Evolutionary conservation across 192 early-diverging fungal species (phyloP).

Genomic region (Physocladia obscura): DNA sequence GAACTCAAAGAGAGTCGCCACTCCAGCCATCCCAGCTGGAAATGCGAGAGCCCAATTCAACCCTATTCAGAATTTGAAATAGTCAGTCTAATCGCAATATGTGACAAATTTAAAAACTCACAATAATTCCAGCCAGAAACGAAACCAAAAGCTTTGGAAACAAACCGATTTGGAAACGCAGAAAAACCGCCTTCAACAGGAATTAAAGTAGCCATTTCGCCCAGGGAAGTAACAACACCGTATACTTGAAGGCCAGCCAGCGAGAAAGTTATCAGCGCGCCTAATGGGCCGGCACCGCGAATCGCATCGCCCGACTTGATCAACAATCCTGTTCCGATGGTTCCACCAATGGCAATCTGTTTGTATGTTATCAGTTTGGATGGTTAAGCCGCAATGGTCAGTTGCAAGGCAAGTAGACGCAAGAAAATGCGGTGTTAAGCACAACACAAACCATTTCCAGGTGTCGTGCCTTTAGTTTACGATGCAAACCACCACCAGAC

Average conservation of each 20-base stretch:
- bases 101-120: no score
- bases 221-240: constrained; percentile 65
- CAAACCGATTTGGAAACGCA: constrained; percentile 72
- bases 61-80: no score
- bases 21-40: constrained; percentile 72
- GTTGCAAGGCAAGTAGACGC: no score
- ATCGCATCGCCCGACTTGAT: constrained; percentile 73
- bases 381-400: no score
- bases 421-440: no score
- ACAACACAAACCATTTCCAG: no score
- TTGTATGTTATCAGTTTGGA: no score
- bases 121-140: constrained; percentile 29
- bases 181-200: constrained; percentile 67
- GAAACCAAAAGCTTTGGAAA: constrained; percentile 63
- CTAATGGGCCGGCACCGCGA: constrained; percentile 70
- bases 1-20: constrained; percentile 69
- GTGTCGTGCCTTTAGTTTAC: constrained; percentile 48
- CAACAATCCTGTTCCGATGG: constrained; percentile 74
- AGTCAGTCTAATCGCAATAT: no score
- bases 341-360: constrained; percentile 78
- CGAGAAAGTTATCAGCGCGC: constrained; percentile 69
- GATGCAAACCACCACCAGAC: no score
- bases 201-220: constrained; percentile 71
- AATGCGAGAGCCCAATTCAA: constrained; percentile 34
- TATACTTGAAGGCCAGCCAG: constrained; percentile 23